Base-by-base conservation (phyloP, 192 early-diverging fungal genomes). In the Coemansia aciculifera region DNA sequence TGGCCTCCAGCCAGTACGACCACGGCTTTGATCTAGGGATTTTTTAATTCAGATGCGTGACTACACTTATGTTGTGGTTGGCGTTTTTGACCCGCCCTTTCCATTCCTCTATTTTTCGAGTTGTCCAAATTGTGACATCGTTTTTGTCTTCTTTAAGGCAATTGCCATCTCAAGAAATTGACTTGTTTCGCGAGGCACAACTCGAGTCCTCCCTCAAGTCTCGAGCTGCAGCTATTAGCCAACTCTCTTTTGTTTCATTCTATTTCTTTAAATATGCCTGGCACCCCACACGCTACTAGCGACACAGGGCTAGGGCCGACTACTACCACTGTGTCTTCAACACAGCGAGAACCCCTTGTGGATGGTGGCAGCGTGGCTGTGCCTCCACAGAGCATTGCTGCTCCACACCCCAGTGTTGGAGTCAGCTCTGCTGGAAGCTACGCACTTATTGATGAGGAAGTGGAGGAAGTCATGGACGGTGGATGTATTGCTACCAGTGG, bases 381-480 rank as follows among this genome's bases (percentile, higher is more conserved):
- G 52, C 29, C 52, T 49, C 46, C 46, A 9, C 46, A 49, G 46
- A 49, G n/a, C 7, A 23, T 23, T 49, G 46, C 46, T 10, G n/a
- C n/a, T 21, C 46, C 19, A 27, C 56, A 59, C 56, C 19, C 46
- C 19, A 49, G 46, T 49, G 46, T 34, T 39, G 46, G 36, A 9
- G 63, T 17, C 49, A 38, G 34, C 49, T 52, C 29, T 66, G 64
- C 37, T 17, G 15, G 34, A 7, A 8, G 37, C 54, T 34, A 59
- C 29, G 31, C 44, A 51, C 39, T 51, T 59, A 23, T 8, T 32
- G 49, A 11, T 42, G 40, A 67, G 5, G 69, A 71, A 52, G 69
- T 70, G 17, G 74, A 75, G 39, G 73, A 77, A 29, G 74, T 68
- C 56, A 52, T 68, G 44, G 74, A 59, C 32, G 68, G 63, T 31